phyloP scores from a whole-genome alignment of 2,329 filamentous ascomycete species.

The Hymenoscyphus fraxineus region DNA sequence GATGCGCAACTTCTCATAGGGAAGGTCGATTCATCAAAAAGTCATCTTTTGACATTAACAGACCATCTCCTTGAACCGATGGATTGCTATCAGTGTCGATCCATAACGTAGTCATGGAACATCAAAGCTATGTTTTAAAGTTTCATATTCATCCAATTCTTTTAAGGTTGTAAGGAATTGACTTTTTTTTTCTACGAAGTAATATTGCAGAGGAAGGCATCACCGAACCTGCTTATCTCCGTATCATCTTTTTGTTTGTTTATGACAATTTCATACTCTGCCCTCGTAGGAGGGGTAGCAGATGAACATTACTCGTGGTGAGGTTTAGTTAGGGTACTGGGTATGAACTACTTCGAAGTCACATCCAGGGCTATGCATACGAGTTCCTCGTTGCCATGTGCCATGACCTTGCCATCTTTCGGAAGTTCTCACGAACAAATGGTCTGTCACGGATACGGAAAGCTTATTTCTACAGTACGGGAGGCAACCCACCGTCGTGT shows the following conservation, averaged over 20 bases:
- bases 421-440: background rate
- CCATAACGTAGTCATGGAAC: background rate
- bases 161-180: too few species aligned
- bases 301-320: too few species aligned
- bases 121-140: background rate
- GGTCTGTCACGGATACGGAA: background rate
- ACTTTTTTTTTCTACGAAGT: too few species aligned
- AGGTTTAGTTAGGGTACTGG: background rate
- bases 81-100: background rate
- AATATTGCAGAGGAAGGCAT: too few species aligned
- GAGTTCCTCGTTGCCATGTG: background rate
- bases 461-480: background rate
- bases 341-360: background rate
- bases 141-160: background rate
- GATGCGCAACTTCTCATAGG: background rate
- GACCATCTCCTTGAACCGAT: background rate
- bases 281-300: too few species aligned
- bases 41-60: conserved; percentile 1
- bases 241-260: too few species aligned
- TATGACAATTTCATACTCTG: too few species aligned
- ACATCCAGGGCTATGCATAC: background rate
- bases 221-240: too few species aligned
- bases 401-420: background rate
- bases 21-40: background rate
- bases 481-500: background rate